phyloP scores from a whole-genome alignment of 306 rosid species.

The Vicia sativa region DNA sequence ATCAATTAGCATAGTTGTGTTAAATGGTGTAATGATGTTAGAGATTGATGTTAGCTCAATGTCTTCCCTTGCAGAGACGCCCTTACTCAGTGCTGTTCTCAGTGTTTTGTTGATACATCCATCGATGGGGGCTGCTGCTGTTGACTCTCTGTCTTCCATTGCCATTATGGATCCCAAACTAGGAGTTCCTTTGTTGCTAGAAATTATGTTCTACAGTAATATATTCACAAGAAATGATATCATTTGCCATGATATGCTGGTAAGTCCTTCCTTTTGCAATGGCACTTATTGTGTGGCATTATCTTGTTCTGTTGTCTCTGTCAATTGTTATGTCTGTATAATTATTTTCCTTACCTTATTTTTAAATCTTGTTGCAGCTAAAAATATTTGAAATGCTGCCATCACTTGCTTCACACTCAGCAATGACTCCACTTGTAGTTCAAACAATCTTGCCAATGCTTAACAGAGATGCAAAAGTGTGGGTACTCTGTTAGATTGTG shows the following conservation, averaged over 20 bases:
- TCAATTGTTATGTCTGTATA: constrained; percentile 16
- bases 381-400: constrained; percentile 81
- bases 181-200: constrained; percentile 79
- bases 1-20: constrained; percentile 39
- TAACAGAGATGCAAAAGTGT: constrained; percentile 75
- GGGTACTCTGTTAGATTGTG: constrained; percentile 44
- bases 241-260: constrained; percentile 64
- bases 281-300: constrained; percentile 22
- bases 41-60: constrained; percentile 37
- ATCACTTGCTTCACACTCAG: constrained; percentile 82
- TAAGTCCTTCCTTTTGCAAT: constrained; percentile 46
- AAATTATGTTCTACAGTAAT: constrained; percentile 73
- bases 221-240: constrained; percentile 69
- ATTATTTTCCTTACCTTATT: constrained; percentile 31
- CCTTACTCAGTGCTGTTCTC: constrained; percentile 69
- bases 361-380: constrained; percentile 62
- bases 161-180: constrained; percentile 77
- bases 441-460: constrained; percentile 93
- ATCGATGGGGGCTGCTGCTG: constrained; percentile 57
- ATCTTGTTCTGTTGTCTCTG: constrained; percentile 29
- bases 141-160: constrained; percentile 73
- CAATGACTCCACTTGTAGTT: constrained; percentile 83
- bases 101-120: constrained; percentile 74
- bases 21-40: constrained; percentile 28
- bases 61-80: constrained; percentile 60